Conservation (phyloP, 257 asterid species). For the Plectranthus barbatus region DNA sequence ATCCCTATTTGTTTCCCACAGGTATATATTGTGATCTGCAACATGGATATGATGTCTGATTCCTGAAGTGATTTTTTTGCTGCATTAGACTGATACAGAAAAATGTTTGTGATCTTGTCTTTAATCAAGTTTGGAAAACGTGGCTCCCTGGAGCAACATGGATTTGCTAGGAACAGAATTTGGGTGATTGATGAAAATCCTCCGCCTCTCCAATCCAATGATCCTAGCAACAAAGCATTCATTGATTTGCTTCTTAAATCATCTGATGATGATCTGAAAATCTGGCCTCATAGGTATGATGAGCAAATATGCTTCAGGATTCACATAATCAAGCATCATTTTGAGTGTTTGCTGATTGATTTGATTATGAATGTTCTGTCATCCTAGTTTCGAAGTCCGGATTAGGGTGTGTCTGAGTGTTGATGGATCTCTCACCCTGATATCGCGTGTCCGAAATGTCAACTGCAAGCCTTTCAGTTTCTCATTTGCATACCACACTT, state of each 20-base stretch:
- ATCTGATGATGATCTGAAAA: slow-evolving; percentile 63
- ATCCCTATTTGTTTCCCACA: slow-evolving; percentile 86
- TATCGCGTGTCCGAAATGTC: slow-evolving; percentile 66
- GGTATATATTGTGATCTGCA: slow-evolving; percentile 35
- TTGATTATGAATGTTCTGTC: not conserved
- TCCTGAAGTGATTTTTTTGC: not conserved
- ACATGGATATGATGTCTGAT: not conserved
- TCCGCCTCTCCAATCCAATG: slow-evolving; percentile 44
- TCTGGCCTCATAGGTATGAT: slow-evolving; percentile 76
- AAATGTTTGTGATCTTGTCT: not conserved
- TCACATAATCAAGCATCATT: not conserved
- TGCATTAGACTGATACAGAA: slow-evolving; percentile 9
- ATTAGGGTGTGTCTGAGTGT: slow-evolving; percentile 53
- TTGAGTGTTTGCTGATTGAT: not conserved
- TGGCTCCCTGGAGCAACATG: slow-evolving; percentile 77
- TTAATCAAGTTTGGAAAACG: slow-evolving; percentile 60
- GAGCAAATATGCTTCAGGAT: not conserved
- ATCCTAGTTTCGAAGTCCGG: slow-evolving; percentile 60
- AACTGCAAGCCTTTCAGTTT: slow-evolving; percentile 82
- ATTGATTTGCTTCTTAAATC: slow-evolving; percentile 60
- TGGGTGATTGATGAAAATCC: slow-evolving; percentile 71
- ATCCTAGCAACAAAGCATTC: slow-evolving; percentile 37
- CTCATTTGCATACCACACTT: slow-evolving; percentile 69
- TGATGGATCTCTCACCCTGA: slow-evolving; percentile 56
- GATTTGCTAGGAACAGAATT: slow-evolving; percentile 68